Evolutionary conservation across 2,329 filamentous ascomycete genomes (phyloP).

Genomic region (Penicillium sp.): DNA sequence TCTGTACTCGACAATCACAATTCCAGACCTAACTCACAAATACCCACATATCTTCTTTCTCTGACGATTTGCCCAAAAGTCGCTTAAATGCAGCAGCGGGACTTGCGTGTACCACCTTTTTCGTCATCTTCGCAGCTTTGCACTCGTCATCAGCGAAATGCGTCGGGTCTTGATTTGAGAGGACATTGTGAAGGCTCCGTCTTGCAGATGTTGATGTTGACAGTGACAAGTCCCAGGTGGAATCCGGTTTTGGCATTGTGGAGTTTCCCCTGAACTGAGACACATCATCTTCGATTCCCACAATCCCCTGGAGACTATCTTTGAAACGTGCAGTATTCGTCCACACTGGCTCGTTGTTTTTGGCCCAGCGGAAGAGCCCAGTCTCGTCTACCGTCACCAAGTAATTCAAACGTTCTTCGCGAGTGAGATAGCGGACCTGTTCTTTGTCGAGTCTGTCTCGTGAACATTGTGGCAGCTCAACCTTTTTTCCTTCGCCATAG

Average conservation of each 20-base stretch:
- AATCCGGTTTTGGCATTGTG: slow-evolving; percentile 9
- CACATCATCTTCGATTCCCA: slow-evolving; percentile 59
- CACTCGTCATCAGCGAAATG: slow-evolving; percentile 65
- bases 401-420: slow-evolving; percentile 78
- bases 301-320: slow-evolving; percentile 75
- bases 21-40: slow-evolving; percentile 54
- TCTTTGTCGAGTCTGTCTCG: slow-evolving; percentile 73
- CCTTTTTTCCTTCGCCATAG: slow-evolving; percentile 66
- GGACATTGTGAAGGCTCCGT: not conserved
- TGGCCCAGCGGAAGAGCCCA: slow-evolving; percentile 81
- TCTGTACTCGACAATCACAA: not conserved
- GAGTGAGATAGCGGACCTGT: slow-evolving; percentile 76
- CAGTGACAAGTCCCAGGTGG: not conserved
- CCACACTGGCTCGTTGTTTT: slow-evolving; percentile 73
- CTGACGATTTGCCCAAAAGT: slow-evolving; percentile 67
- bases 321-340: slow-evolving; percentile 67
- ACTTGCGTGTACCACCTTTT: slow-evolving; percentile 64
- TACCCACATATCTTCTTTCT: slow-evolving; percentile 89
- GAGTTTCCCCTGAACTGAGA: slow-evolving; percentile 50
- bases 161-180: slow-evolving; percentile 34
- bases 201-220: slow-evolving; percentile 22
- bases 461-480: slow-evolving; percentile 70
- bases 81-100: slow-evolving; percentile 74
- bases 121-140: slow-evolving; percentile 58
- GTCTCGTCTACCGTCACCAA: slow-evolving; percentile 71